Evolutionary conservation across 2,329 filamentous ascomycete species (phyloP).

Genomic region (Colletotrichum destructivum): DNA sequence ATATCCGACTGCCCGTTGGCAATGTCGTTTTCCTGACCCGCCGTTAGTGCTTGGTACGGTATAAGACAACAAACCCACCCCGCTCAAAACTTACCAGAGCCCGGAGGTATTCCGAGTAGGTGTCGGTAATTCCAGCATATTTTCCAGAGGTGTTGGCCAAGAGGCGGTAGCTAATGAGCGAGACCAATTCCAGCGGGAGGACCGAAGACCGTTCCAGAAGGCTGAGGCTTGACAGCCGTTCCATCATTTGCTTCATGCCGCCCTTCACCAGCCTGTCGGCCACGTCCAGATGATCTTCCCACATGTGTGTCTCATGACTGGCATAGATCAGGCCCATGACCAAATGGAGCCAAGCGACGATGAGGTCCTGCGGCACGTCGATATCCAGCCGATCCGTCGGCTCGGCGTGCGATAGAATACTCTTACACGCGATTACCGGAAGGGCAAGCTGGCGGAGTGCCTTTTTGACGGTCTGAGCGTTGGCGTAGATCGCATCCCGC

Average conservation of each 20-base stretch:
- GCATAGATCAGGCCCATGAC: slow-evolving; percentile 55
- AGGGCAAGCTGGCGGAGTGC: slow-evolving; percentile 34
- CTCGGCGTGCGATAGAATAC: slow-evolving; percentile 44
- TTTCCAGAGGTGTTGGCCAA: slow-evolving; percentile 56
- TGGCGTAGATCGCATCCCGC: slow-evolving; percentile 21
- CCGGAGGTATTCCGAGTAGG: slow-evolving; percentile 60
- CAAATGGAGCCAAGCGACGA: slow-evolving; percentile 60
- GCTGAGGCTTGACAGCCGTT: slow-evolving; percentile 49
- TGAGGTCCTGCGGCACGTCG: slow-evolving; percentile 54
- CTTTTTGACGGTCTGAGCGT: slow-evolving; percentile 37
- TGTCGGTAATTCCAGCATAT: slow-evolving; percentile 56
- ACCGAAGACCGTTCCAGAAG: slow-evolving; percentile 56
- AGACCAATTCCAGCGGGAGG: slow-evolving; percentile 60
- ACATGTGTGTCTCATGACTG: slow-evolving; percentile 44
- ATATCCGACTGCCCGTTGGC: slow-evolving; percentile 57
- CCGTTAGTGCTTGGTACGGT: slow-evolving; percentile 41
- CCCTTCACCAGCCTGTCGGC: slow-evolving; percentile 50
- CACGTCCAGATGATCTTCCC: slow-evolving; percentile 50
- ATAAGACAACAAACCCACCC: not conserved
- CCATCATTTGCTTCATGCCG: slow-evolving; percentile 56
- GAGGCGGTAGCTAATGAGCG: slow-evolving; percentile 56
- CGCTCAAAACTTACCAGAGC: slow-evolving; percentile 53
- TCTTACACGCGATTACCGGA: slow-evolving; percentile 44
- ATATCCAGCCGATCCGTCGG: slow-evolving; percentile 42
- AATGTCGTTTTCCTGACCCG: slow-evolving; percentile 56